Conservation (phyloP, 495 filamentous ascomycete species). For the Hamigera avellanea region DNA sequence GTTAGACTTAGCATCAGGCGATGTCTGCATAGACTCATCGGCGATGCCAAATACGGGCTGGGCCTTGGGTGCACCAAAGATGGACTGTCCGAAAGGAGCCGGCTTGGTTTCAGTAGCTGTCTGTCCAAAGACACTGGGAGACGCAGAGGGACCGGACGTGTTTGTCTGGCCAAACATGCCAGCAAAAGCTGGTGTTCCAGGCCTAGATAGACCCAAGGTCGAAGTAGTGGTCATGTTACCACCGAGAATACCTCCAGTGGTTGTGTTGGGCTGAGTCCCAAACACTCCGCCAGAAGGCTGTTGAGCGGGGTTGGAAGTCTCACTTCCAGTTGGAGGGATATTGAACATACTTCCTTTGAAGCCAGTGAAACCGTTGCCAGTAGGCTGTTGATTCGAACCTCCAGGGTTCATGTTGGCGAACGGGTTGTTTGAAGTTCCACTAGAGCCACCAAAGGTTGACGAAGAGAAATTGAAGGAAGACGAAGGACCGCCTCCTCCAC, state of each 20-base stretch:
- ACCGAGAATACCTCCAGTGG: constrained; percentile 11
- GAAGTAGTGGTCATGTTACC: constrained; percentile 12
- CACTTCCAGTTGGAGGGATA: constrained; percentile 9
- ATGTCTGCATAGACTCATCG: constrained; percentile 33
- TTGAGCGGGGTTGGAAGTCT: constrained; percentile 9
- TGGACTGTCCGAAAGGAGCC: constrained; percentile 13
- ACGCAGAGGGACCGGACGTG: constrained; percentile 8
- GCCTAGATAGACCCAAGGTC: no score
- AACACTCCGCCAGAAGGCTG: constrained; percentile 14
- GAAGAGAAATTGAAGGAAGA: constrained; percentile 29
- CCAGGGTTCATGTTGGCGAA: constrained; percentile 22
- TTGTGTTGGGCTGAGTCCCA: constrained; percentile 6
- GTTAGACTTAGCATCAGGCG: constrained; percentile 26
- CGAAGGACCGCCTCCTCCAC: constrained; percentile 12
- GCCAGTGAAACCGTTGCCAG: constrained; percentile 12
- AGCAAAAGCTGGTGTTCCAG: constrained; percentile 6
- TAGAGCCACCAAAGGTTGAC: constrained; percentile 12
- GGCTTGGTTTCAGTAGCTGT: constrained; percentile 10
- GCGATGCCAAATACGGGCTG: constrained; percentile 7
- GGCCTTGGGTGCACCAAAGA: constrained; percentile 1
- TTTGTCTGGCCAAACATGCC: constrained; percentile 16
- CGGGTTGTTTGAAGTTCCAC: constrained; percentile 23
- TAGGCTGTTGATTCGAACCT: constrained; percentile 9
- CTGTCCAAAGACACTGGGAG: constrained; percentile 15
- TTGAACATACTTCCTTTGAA: constrained; percentile 27